phyloP scores from a whole-genome alignment of 2,329 filamentous ascomycete species.

The Metarhizium guizhouense region DNA sequence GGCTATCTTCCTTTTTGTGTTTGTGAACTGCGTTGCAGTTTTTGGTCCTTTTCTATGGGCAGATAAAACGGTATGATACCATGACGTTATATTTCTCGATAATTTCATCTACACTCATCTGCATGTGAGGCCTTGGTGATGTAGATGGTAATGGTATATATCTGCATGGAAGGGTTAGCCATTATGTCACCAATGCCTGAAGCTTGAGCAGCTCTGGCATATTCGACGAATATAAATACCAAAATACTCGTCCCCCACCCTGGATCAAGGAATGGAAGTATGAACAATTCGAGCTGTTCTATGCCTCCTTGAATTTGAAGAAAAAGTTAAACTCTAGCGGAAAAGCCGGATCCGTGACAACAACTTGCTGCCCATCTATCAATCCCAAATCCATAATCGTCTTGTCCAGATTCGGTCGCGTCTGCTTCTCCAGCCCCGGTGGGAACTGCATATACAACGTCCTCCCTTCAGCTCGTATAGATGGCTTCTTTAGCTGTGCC shows the following conservation, averaged over 20 bases:
- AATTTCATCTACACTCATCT: no score
- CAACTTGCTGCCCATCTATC: conserved; percentile 74
- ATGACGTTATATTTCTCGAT: conserved; percentile 12
- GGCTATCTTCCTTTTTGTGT: conserved; percentile 8
- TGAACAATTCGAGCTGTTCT: neutral
- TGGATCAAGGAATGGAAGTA: neutral
- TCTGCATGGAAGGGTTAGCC: neutral
- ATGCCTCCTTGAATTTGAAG: conserved; percentile 34
- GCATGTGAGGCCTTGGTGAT: no score
- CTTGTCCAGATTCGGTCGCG: conserved; percentile 70
- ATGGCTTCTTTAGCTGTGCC: conserved; percentile 89
- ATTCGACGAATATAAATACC: neutral
- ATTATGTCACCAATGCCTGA: neutral
- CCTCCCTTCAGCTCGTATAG: conserved; percentile 67
- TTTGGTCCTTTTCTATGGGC: conserved; percentile 10
- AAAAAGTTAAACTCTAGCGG: conserved; percentile 57
- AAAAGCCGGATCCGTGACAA: conserved; percentile 88
- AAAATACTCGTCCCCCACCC: neutral
- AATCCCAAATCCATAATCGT: conserved; percentile 67
- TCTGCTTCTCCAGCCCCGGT: conserved; percentile 73
- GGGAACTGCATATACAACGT: conserved; percentile 88
- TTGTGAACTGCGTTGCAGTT: neutral
- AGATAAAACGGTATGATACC: conserved; percentile 24
- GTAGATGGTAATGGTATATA: neutral
- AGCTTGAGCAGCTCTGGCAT: neutral